Conservation (phyloP, 352 stramenopile species). For the Globisporangium abappressorium region DNA sequence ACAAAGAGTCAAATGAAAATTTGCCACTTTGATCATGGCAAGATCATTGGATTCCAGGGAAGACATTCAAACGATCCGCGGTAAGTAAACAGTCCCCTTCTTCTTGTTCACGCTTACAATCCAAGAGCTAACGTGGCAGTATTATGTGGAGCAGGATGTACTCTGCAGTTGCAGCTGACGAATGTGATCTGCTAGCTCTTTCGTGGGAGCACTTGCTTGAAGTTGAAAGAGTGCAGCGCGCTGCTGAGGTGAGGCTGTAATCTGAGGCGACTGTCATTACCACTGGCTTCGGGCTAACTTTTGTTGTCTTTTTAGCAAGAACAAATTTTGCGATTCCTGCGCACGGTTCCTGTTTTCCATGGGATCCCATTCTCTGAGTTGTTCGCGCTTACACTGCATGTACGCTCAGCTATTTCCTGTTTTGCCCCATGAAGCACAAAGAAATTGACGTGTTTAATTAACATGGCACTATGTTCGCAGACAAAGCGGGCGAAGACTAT, state of each 20-base stretch:
- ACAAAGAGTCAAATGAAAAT: slow-evolving; percentile 13
- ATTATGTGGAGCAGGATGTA: slow-evolving; percentile 19
- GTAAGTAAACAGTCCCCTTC: neutral
- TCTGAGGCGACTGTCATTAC: no score
- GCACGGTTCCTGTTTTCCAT: slow-evolving; percentile 38
- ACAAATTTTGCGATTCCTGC: slow-evolving; percentile 32
- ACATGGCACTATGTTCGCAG: slow-evolving; percentile 11
- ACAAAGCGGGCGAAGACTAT: slow-evolving; percentile 41
- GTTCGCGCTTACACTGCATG: slow-evolving; percentile 22
- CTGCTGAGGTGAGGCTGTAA: slow-evolving; percentile 22
- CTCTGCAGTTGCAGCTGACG: slow-evolving; percentile 21
- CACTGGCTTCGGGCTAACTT: no score
- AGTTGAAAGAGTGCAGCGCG: slow-evolving; percentile 29
- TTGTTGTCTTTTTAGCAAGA: slow-evolving; percentile 21
- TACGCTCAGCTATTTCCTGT: slow-evolving; percentile 14
- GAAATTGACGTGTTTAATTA: neutral
- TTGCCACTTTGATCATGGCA: slow-evolving; percentile 4
- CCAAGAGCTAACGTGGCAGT: neutral
- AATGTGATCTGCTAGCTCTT: slow-evolving; percentile 27
- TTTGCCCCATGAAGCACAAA: neutral
- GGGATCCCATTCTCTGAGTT: slow-evolving; percentile 31
- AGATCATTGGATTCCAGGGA: slow-evolving; percentile 15
- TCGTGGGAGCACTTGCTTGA: slow-evolving; percentile 30
- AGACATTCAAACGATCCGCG: neutral
- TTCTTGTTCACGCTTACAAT: neutral